Evolutionary conservation across 441 rosid genomes (phyloP).

Genomic region (Populus hybrid): DNA sequence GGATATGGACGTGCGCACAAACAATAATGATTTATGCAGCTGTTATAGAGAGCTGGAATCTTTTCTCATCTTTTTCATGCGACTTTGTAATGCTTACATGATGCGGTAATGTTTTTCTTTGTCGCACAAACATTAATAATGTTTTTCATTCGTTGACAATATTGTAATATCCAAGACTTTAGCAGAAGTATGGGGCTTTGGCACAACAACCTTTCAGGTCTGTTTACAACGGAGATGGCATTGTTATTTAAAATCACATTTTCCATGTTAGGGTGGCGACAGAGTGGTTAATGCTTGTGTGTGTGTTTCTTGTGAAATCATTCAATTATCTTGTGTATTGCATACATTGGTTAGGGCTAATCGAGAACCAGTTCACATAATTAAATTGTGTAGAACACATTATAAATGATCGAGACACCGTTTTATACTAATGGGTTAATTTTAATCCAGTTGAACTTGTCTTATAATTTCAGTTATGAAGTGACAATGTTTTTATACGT

Average conservation of each 20-base stretch:
- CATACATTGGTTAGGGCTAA: too few relatives aligned
- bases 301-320: not conserved
- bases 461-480: too few relatives aligned
- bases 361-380: not conserved
- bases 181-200: not conserved
- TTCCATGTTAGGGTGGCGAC: too few relatives aligned
- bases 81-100: too few relatives aligned
- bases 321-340: too few relatives aligned
- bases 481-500: too few relatives aligned
- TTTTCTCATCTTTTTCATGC: not conserved
- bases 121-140: not conserved
- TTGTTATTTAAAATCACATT: too few relatives aligned
- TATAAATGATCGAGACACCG: not conserved
- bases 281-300: not conserved
- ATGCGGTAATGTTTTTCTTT: too few relatives aligned
- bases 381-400: too few relatives aligned
- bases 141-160: not conserved
- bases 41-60: too few relatives aligned
- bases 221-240: not conserved
- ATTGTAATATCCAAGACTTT: not conserved
- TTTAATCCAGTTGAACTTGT: too few relatives aligned
- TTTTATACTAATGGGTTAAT: not conserved
- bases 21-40: too few relatives aligned
- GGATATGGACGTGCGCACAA: not conserved
- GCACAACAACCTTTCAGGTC: not conserved